Conservation (phyloP, 2,329 filamentous ascomycete species). For the Dactylella cylindrospora region DNA sequence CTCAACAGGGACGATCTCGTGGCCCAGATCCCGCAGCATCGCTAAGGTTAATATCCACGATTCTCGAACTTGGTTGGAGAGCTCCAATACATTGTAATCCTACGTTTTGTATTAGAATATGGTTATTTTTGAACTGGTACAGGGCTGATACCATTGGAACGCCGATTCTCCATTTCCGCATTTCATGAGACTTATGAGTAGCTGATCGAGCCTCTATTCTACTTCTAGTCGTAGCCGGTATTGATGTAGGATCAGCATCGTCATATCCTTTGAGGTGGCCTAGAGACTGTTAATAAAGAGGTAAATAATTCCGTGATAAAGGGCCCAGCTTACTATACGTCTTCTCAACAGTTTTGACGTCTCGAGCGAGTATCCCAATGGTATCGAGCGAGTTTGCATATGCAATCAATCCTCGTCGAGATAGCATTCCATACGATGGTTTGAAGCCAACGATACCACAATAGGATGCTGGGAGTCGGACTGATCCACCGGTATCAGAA, state of each 20-base stretch:
- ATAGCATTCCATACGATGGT: slow-evolving; percentile 85
- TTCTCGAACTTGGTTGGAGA: slow-evolving; percentile 67
- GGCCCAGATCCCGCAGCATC: slow-evolving; percentile 65
- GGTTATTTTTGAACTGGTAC: neutral
- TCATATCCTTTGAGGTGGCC: slow-evolving; percentile 27
- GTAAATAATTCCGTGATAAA: too few species aligned
- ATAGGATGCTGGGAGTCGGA: slow-evolving; percentile 84
- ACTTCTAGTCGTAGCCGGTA: neutral
- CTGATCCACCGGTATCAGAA: slow-evolving; percentile 89
- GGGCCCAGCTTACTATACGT: slow-evolving; percentile 52
- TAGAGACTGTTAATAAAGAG: neutral
- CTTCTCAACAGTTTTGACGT: slow-evolving; percentile 58
- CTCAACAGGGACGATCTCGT: slow-evolving; percentile 72
- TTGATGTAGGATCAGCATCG: slow-evolving; percentile 14
- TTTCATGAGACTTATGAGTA: neutral
- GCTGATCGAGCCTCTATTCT: slow-evolving; percentile 1
- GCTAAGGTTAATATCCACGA: slow-evolving; percentile 69
- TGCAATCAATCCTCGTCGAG: slow-evolving; percentile 80
- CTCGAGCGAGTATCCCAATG: slow-evolving; percentile 71
- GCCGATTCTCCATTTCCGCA: slow-evolving; percentile 53
- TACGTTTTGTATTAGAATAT: slow-evolving; percentile 53
- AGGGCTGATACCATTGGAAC: slow-evolving; percentile 55
- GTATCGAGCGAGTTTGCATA: slow-evolving; percentile 94
- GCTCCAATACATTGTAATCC: slow-evolving; percentile 87
- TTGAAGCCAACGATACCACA: slow-evolving; percentile 83